Evolutionary conservation across 2,329 filamentous ascomycete genomes (phyloP), one percentile per base, ranked within the genome.

Genomic region (Neofusicoccum parvum): DNA sequence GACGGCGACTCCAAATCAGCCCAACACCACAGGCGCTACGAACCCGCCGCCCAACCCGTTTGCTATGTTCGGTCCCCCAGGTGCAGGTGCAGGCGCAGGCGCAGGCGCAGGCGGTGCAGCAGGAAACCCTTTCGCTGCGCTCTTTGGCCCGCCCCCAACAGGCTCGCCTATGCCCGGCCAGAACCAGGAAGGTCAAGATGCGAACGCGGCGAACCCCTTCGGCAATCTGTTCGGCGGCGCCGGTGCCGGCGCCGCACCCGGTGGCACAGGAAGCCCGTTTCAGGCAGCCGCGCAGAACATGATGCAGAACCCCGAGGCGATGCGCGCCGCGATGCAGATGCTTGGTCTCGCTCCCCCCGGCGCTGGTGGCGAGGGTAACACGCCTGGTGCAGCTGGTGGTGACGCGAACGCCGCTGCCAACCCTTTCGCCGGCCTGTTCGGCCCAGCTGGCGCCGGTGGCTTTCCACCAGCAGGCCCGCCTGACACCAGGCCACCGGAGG

Each of bases 401-500:
- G 54, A 53, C 82, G 76, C 83, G 83, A 76, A 81, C 83, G 78
- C 72, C 4, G 62, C 69, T 12, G 69, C 69, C 27, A 81, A 81
- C 62, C 77, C 79, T 2, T 80, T 80, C 49, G 80, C 77, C 9
- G 77, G 78, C 20, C 71, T 80, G 10, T 80, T 82, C 68, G 79
- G 79, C 17, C 4, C 27, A 32, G 27, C 27, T 5, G 69, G 69
- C 36, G 51, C 66, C 15, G 67, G 72, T 49, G 69, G 76, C 66
- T 51, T 37, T 3, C 48, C 56, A 5, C 69, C 75, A 41, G 59
- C 60, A 14, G 80, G 86, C 17, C 90, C 92, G 5, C 79, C 85
- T 2, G 95, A 99, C 79, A 96, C 85, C 73, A 86, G 94, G 68
- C 94, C 95, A 4, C 94, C 95, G 0, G 95, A 99, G 82, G 95